Evolutionary conservation across 2,329 filamentous ascomycete genomes (phyloP).

Genomic region (Fusarium papillatum): DNA sequence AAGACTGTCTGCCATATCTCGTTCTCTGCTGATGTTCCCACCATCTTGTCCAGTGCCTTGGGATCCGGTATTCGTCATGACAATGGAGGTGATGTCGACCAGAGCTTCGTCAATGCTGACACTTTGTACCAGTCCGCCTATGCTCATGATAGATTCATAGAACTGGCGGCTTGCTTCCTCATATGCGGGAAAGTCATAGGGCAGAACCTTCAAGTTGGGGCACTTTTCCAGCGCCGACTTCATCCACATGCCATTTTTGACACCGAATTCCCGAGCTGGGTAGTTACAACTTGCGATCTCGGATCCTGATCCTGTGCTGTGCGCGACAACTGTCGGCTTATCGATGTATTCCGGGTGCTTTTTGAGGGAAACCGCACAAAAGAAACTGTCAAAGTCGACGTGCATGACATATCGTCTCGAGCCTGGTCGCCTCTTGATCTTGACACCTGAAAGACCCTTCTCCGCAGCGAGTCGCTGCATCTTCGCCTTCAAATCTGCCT

Average conservation of each 20-base stretch:
- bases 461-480: conserved; percentile 86
- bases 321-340: conserved; percentile 90
- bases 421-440: conserved; percentile 68
- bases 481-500: conserved; percentile 90
- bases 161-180: conserved; percentile 92
- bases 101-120: conserved; percentile 98
- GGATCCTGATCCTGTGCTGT: conserved; percentile 86
- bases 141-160: conserved; percentile 84
- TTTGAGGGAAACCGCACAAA: conserved; percentile 90
- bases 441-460: conserved; percentile 63
- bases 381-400: conserved; percentile 99
- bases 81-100: conserved; percentile 82
- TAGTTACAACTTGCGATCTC: conserved; percentile 99
- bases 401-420: conserved; percentile 89
- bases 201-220: conserved; percentile 88
- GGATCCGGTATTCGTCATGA: conserved; percentile 75
- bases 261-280: conserved; percentile 84
- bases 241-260: conserved; percentile 99
- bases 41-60: conserved; percentile 75
- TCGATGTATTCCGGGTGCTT: conserved; percentile 80
- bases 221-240: conserved; percentile 87
- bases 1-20: conserved; percentile 82
- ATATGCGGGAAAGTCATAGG: conserved; percentile 95
- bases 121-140: conserved; percentile 90
- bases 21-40: conserved; percentile 81